Conservation (phyloP, 768 basidiomycete genomes). For the Kwoniella mangroviensis region DNA sequence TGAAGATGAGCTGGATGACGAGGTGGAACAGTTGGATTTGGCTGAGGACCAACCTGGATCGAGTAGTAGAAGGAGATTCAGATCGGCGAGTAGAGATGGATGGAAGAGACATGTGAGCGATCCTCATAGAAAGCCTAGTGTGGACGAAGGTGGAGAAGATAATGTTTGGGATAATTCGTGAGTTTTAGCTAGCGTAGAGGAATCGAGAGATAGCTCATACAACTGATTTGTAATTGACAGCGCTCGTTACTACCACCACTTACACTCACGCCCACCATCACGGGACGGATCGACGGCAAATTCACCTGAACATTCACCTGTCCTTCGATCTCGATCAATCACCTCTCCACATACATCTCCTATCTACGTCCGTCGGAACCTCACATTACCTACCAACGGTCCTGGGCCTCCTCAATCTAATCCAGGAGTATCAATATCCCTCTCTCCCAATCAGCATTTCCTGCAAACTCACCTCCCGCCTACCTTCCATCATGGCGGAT, state of each 20-base stretch:
- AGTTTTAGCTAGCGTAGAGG: conserved; percentile 10
- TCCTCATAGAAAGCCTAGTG: conserved; percentile 19
- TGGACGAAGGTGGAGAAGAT: conserved; percentile 30
- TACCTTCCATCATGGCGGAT: conserved; percentile 30
- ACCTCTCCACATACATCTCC: conserved; percentile 33
- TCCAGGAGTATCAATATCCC: conserved; percentile 29
- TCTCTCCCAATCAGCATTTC: conserved; percentile 52
- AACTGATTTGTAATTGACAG: conserved; percentile 18
- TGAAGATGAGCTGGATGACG: conserved; percentile 18
- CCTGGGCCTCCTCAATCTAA: conserved; percentile 25
- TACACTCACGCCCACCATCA: conserved; percentile 49
- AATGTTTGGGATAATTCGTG: conserved; percentile 51
- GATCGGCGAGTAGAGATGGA: conserved; percentile 19
- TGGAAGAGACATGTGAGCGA: conserved; percentile 43
- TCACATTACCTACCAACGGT: conserved; percentile 34
- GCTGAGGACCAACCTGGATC: conserved; percentile 11
- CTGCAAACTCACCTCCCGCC: conserved; percentile 48
- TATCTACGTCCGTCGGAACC: conserved; percentile 37
- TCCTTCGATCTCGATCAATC: conserved; percentile 7
- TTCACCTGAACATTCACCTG: conserved; percentile 40
- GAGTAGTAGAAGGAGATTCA: conserved; percentile 14
- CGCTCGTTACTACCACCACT: conserved; percentile 54
- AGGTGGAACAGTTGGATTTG: conserved; percentile 11
- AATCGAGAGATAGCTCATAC: not conserved
- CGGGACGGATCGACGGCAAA: conserved; percentile 36